A percentile compares a stretch with the other conserved stretches of the same genome.
Conservation (phyloP, 2,329 filamentous ascomycete genomes). For the Trichoderma sp. region DNA sequence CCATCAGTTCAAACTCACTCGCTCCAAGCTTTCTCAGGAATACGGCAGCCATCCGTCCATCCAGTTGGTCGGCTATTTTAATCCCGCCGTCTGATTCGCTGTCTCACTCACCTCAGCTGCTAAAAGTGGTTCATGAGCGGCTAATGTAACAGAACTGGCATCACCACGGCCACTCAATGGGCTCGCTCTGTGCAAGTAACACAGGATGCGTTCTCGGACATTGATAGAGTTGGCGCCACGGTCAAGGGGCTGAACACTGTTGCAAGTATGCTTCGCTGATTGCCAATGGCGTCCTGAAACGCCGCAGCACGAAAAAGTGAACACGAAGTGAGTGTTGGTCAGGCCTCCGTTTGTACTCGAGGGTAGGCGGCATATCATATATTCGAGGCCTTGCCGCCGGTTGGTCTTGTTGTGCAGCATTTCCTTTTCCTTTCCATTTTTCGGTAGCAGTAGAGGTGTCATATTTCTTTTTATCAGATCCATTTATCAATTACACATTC, state of each 20-base stretch:
- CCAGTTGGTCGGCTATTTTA: neutral
- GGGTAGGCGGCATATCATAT: neutral
- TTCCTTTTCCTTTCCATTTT: neutral
- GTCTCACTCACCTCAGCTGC: neutral
- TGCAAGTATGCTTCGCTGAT: neutral
- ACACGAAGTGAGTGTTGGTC: neutral
- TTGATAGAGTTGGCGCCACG: neutral
- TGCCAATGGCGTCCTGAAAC: neutral
- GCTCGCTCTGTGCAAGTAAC: neutral
- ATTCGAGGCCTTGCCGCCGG: neutral
- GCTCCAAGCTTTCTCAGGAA: neutral
- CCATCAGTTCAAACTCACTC: neutral
- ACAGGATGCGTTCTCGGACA: neutral
- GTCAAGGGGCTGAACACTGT: neutral
- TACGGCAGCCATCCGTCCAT: neutral
- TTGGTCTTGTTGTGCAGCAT: neutral
- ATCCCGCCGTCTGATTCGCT: neutral
- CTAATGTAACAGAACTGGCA: slow-evolving; percentile 15
- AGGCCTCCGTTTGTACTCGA: neutral
- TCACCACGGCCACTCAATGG: slow-evolving; percentile 1
- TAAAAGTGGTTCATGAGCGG: neutral
- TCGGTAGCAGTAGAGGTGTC: neutral
- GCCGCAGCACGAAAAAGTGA: neutral
- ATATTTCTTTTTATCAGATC: neutral
- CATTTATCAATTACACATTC: neutral